Percentiles rank a stretch among this genome's conserved stretches.
These are phyloP conservation scores for Albifimbria verrucaria DNA, from an alignment of 2,329 filamentous ascomycete species.

Conservation along the genomic window DNA sequence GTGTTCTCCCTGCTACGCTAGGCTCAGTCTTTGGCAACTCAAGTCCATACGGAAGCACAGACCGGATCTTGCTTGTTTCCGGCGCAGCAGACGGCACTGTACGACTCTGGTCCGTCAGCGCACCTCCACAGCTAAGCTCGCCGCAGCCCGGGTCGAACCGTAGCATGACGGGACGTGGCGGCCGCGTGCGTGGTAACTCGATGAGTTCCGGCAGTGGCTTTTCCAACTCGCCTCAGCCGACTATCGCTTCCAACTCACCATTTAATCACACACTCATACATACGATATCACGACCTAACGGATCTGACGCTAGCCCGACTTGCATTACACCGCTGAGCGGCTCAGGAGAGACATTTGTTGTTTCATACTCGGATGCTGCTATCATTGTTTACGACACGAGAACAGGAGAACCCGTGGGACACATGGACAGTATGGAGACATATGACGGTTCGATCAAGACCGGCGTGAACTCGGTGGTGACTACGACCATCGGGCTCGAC, in stretches of 20 bases:
- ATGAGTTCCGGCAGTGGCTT: constrained; percentile 94
- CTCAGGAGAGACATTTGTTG: constrained; percentile 84
- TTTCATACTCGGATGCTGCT: constrained; percentile 85
- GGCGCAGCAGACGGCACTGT: constrained; percentile 89
- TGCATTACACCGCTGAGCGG: constrained; percentile 87
- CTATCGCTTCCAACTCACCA: constrained; percentile 76
- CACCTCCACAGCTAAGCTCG: constrained; percentile 80
- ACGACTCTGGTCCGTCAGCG: constrained; percentile 90
- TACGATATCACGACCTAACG: constrained; percentile 70
- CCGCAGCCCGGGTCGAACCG: constrained; percentile 67
- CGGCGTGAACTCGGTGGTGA: constrained; percentile 88
- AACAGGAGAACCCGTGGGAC: constrained; percentile 85
- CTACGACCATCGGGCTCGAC: constrained; percentile 80
- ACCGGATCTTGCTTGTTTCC: constrained; percentile 85
- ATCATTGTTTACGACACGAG: constrained; percentile 91
- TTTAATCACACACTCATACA: constrained; percentile 89
- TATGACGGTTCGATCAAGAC: constrained; percentile 78
- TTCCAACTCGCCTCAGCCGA: constrained; percentile 85
- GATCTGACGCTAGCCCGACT: constrained; percentile 71
- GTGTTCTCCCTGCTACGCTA: constrained; percentile 81
- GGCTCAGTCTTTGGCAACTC: constrained; percentile 76
- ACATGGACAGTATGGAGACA: constrained; percentile 91
- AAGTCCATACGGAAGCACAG: constrained; percentile 72
- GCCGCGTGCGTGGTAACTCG: constrained; percentile 82
- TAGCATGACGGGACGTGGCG: constrained; percentile 55